These are phyloP conservation scores for Kockiozyma suomiensis DNA, from an alignment of 805 yeast species.

Conservation along the genomic window DNA sequence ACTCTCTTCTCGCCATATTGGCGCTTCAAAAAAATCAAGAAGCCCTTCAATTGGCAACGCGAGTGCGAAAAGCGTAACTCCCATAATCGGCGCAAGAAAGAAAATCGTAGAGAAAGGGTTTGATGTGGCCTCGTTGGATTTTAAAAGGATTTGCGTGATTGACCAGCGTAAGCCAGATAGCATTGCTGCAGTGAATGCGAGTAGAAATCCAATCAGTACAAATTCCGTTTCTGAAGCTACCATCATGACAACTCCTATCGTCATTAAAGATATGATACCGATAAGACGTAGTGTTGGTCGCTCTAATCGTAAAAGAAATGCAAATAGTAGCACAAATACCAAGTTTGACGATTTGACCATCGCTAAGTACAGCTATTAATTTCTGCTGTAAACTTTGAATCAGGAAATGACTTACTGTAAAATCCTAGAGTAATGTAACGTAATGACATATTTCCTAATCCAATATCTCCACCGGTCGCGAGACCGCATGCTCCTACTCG, in stretches of 20 bases:
- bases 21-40: conserved; percentile 52
- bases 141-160: conserved; percentile 79
- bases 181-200: conserved; percentile 77
- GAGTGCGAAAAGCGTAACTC: conserved; percentile 57
- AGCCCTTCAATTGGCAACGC: conserved; percentile 77
- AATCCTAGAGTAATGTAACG: conserved; percentile 76
- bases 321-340: conserved; percentile 86
- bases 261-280: conserved; percentile 75
- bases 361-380: conserved; percentile 4
- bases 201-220: conserved; percentile 60
- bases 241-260: conserved; percentile 86
- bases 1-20: conserved; percentile 69
- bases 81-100: conserved; percentile 85
- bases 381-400: not conserved
- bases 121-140: conserved; percentile 54
- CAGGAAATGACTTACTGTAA: conserved; percentile 56
- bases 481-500: conserved; percentile 80
- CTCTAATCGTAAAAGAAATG: conserved; percentile 80
- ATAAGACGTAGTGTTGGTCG: conserved; percentile 66
- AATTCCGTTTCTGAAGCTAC: conserved; percentile 48
- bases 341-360: conserved; percentile 89
- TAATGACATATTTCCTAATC: conserved; percentile 84
- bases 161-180: conserved; percentile 95
- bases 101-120: conserved; percentile 83
- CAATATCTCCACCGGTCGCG: conserved; percentile 92